Percentiles rank a stretch among this genome's conserved stretches.
Conservation (phyloP, 2,329 filamentous ascomycete species). For the Pseudocercospora fijiensis region DNA sequence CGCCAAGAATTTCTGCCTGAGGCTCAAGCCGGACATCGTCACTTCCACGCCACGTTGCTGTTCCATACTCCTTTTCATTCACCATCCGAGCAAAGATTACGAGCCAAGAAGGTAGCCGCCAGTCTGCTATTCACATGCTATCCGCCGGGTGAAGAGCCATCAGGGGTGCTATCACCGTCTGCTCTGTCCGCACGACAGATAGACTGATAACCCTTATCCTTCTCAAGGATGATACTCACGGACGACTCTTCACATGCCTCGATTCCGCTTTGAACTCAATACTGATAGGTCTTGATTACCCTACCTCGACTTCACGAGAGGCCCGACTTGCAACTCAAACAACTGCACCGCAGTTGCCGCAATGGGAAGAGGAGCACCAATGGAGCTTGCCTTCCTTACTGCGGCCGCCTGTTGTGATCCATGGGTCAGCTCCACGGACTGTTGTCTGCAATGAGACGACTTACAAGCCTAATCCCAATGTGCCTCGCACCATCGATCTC, state of each 20-base stretch:
- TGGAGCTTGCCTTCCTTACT: not conserved
- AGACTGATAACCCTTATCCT: not conserved
- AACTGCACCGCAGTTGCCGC: not conserved
- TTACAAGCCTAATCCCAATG: not conserved
- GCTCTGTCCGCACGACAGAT: no score
- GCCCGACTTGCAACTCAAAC: not conserved
- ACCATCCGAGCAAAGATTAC: no score
- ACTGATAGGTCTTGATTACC: not conserved
- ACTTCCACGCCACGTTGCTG: no score
- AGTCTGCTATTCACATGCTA: no score
- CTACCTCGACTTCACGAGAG: not conserved
- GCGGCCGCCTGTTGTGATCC: not conserved
- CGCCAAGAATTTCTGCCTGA: not conserved
- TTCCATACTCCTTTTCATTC: no score
- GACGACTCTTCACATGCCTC: not conserved
- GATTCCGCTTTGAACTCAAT: not conserved
- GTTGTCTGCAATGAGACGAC: not conserved
- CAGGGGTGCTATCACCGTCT: no score
- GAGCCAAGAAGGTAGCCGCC: no score
- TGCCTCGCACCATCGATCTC: not conserved
- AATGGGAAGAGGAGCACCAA: not conserved
- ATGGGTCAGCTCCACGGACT: not conserved
- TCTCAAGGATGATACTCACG: not conserved
- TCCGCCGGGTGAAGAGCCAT: no score
- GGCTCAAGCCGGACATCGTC: not conserved